Conservation (phyloP, 2,329 filamentous ascomycete species). For the Xylariales sp. region DNA sequence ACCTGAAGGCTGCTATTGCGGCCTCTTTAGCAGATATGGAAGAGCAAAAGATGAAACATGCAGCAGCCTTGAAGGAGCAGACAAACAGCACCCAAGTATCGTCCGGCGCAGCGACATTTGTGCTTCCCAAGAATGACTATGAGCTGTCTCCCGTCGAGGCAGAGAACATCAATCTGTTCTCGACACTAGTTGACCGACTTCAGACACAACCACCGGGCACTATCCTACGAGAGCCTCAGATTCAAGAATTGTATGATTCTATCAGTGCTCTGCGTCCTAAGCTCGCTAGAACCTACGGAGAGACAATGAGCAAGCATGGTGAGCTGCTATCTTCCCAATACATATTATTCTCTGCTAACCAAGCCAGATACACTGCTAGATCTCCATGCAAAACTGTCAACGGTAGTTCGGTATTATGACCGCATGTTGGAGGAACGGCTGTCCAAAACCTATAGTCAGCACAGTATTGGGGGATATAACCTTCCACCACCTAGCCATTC, state of each 20-base stretch:
- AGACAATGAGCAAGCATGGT: constrained; percentile 99
- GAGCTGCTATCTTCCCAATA: constrained; percentile 28
- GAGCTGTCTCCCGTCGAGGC: constrained; percentile 91
- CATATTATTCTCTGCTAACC: constrained; percentile 18
- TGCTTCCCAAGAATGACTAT: constrained; percentile 82
- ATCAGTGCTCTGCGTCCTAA: constrained; percentile 93
- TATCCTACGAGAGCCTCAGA: constrained; percentile 93
- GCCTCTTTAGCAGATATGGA: constrained; percentile 96
- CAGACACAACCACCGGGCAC: constrained; percentile 95
- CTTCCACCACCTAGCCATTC: constrained; percentile 48
- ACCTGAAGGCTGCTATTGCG: constrained; percentile 90
- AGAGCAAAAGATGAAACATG: constrained; percentile 90
- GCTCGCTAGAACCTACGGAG: constrained; percentile 89
- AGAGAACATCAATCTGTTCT: constrained; percentile 95
- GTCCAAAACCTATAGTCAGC: constrained; percentile 86
- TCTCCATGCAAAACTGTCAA: constrained; percentile 90
- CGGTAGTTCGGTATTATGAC: constrained; percentile 95
- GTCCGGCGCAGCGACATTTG: constrained; percentile 46
- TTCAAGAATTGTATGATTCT: constrained; percentile 96
- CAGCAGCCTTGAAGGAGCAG: constrained; percentile 78
- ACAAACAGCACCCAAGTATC: constrained; percentile 49
- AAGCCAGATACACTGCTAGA: constrained; percentile 82
- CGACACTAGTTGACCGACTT: constrained; percentile 87
- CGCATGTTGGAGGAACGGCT: constrained; percentile 95
- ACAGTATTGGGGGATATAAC: constrained; percentile 63